Evolutionary conservation across 2,329 filamentous ascomycete genomes (phyloP).

Genomic region (Periconia macrospinosa): DNA sequence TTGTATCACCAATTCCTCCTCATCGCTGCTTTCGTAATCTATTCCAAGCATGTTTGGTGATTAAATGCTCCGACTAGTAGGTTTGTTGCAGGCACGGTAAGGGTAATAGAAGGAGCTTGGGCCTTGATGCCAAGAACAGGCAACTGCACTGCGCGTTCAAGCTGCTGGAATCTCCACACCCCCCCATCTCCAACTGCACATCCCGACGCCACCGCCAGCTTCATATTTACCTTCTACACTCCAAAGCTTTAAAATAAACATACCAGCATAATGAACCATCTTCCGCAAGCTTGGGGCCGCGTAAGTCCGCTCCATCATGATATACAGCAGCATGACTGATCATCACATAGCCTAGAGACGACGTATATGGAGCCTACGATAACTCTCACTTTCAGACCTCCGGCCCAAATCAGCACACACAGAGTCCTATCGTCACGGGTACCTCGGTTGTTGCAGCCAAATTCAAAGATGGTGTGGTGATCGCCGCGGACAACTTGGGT

Average conservation of each 20-base stretch:
- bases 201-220: slow-evolving; percentile 6
- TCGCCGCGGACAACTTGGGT: slow-evolving; percentile 97
- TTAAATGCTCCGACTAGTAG: not conserved
- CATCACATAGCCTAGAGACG: slow-evolving; percentile 79
- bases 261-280: slow-evolving; percentile 61
- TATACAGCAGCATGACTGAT: slow-evolving; percentile 22
- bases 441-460: slow-evolving; percentile 95
- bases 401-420: slow-evolving; percentile 76
- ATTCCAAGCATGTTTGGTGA: slow-evolving; percentile 44
- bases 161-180: slow-evolving; percentile 34
- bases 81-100: not conserved
- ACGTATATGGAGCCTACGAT: slow-evolving; percentile 95
- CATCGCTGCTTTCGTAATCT: slow-evolving; percentile 50
- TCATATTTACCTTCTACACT: not conserved
- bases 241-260: not conserved
- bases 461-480: slow-evolving; percentile 94
- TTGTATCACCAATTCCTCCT: slow-evolving; percentile 43
- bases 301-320: slow-evolving; percentile 46
- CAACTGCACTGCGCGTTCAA: slow-evolving; percentile 20
- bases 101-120: slow-evolving; percentile 31
- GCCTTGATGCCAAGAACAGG: slow-evolving; percentile 18
- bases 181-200: slow-evolving; percentile 21
- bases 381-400: slow-evolving; percentile 75
- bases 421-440: slow-evolving; percentile 91
- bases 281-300: slow-evolving; percentile 67